Evolutionary conservation across 768 basidiomycete species (phyloP).

Genomic region (Rossbeevera mucosa): DNA sequence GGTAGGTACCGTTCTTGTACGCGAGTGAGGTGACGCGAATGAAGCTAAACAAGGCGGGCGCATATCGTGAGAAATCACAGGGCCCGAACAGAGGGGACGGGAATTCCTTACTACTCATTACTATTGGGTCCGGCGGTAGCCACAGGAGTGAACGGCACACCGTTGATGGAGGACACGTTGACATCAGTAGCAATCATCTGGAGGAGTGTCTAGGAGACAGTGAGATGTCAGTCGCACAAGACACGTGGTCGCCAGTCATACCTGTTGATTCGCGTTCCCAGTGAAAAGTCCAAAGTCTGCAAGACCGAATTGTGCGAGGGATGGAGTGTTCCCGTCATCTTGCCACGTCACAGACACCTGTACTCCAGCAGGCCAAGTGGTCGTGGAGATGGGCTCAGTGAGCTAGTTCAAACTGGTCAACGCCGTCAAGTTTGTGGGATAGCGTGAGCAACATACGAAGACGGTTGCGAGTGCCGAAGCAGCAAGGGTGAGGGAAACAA

Average conservation of each 20-base stretch:
- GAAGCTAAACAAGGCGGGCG: conserved; percentile 47
- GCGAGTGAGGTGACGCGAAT: conserved; percentile 64
- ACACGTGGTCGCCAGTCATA: conserved; percentile 21
- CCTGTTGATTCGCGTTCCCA: conserved; percentile 62
- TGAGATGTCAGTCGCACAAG: neutral
- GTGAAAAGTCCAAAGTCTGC: conserved; percentile 55
- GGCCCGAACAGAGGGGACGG: too few species aligned
- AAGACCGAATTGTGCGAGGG: conserved; percentile 48
- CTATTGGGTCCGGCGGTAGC: conserved; percentile 51
- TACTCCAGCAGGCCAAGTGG: conserved; percentile 49
- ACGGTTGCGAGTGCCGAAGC: conserved; percentile 53
- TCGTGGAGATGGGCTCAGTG: conserved; percentile 48
- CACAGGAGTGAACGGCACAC: conserved; percentile 50
- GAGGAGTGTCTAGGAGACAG: conserved; percentile 44
- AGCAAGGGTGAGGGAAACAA: conserved; percentile 49
- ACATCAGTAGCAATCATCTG: conserved; percentile 46
- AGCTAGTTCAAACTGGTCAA: conserved; percentile 37
- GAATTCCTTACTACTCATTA: conserved; percentile 46
- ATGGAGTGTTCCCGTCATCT: conserved; percentile 47
- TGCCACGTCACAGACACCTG: conserved; percentile 51
- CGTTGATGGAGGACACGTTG: conserved; percentile 47
- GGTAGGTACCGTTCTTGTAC: conserved; percentile 51
- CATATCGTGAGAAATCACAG: neutral
- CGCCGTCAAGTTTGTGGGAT: neutral
- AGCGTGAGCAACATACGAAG: conserved; percentile 42